phyloP scores from a whole-genome alignment of 1,284 basidiomycete species.

The Puccinia coronata region DNA sequence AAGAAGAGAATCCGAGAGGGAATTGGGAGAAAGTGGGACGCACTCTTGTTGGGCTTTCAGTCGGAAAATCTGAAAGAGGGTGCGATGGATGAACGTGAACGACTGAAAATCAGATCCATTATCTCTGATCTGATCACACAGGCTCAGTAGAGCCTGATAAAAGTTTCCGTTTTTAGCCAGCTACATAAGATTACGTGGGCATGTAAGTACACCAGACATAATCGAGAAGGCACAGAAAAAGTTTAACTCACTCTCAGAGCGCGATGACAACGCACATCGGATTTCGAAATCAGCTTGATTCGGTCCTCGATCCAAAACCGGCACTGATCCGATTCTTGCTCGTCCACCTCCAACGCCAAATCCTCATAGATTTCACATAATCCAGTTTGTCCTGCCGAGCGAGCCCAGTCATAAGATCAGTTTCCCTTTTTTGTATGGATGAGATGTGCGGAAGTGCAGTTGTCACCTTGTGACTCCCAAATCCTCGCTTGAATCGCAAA shows the following conservation, averaged over 20 bases:
- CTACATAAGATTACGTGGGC: background rate
- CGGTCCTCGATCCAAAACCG: conserved; percentile 18
- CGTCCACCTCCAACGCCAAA: conserved; percentile 31
- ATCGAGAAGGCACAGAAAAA: background rate
- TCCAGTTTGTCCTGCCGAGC: conserved; percentile 26
- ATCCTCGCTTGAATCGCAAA: conserved; percentile 48
- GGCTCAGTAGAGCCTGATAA: conserved; percentile 18
- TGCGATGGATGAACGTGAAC: conserved; percentile 34
- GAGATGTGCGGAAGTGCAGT: background rate
- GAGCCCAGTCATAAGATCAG: background rate
- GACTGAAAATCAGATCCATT: conserved; percentile 28
- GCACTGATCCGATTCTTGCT: background rate
- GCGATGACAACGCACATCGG: conserved; percentile 39
- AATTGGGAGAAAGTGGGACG: background rate
- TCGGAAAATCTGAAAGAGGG: conserved; percentile 25
- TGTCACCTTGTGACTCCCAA: conserved; percentile 45
- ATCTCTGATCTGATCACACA: conserved; percentile 12
- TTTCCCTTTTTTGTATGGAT: background rate
- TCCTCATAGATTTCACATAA: conserved; percentile 49
- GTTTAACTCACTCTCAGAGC: conserved; percentile 27
- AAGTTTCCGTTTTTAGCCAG: conserved; percentile 28
- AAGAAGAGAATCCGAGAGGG: background rate
- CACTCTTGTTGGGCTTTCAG: conserved; percentile 37
- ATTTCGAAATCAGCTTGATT: conserved; percentile 39
- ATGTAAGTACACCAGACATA: background rate